These are phyloP conservation scores for Protomyces gravidus DNA, from an alignment of 1,139 yeast genomes.

Conservation along the genomic window DNA sequence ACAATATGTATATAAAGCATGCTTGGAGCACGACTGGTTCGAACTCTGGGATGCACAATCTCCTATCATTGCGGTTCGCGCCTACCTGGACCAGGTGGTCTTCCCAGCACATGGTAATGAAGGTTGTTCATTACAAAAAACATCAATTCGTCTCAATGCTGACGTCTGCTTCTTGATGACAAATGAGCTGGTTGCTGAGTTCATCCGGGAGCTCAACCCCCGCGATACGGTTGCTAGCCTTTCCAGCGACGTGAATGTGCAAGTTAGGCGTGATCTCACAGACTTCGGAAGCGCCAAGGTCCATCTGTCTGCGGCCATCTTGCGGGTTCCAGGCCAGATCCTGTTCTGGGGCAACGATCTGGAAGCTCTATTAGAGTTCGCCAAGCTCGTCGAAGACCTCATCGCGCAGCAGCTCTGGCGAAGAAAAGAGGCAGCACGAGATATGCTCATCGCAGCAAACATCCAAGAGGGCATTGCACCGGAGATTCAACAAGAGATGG, in stretches of 20 bases:
- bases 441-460: neutral
- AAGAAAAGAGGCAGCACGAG: neutral
- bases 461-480: neutral
- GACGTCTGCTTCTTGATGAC: conserved; percentile 20
- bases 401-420: conserved; percentile 4
- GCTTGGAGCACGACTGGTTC: conserved; percentile 21
- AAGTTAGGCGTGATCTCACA: conserved; percentile 8
- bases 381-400: conserved; percentile 16
- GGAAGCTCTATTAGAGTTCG: conserved; percentile 24
- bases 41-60: conserved; percentile 18
- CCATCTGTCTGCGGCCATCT: conserved; percentile 31
- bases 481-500: neutral
- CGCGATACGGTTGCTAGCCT: neutral
- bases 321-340: conserved; percentile 29
- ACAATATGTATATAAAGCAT: conserved; percentile 4
- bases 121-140: neutral
- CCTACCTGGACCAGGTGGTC: conserved; percentile 12
- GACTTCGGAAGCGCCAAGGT: conserved; percentile 28
- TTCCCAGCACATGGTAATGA: neutral
- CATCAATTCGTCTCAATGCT: conserved; percentile 3
- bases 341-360: conserved; percentile 32
- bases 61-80: conserved; percentile 7
- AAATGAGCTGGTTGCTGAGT: neutral
- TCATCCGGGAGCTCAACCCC: conserved; percentile 3
- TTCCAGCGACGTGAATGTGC: conserved; percentile 1